These are phyloP conservation scores for Epichloe scottii DNA, from an alignment of 2,329 filamentous ascomycete genomes.

Conservation along the genomic window DNA sequence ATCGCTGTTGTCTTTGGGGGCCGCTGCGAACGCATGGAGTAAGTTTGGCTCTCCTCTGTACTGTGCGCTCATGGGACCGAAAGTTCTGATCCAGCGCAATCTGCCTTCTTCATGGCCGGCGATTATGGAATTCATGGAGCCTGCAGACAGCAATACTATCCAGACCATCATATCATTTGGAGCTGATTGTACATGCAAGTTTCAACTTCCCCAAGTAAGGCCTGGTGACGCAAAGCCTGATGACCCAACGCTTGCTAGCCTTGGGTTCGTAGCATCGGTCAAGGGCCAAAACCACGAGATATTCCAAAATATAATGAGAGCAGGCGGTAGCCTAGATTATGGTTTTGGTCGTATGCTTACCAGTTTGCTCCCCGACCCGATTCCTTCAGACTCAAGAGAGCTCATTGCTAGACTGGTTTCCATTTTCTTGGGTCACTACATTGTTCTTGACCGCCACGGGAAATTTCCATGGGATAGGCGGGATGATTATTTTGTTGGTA, in stretches of 20 bases:
- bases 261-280: constrained; percentile 4
- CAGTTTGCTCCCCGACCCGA: background rate
- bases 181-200: background rate
- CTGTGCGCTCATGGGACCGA: constrained; percentile 21
- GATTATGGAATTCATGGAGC: background rate
- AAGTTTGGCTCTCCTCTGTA: constrained; percentile 20
- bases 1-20: constrained; percentile 13
- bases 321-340: background rate
- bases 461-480: constrained; percentile 4
- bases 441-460: background rate
- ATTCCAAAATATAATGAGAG: background rate
- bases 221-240: background rate
- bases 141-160: background rate
- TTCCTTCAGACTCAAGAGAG: background rate
- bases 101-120: constrained; percentile 9
- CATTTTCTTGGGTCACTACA: background rate
- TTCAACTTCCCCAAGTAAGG: constrained; percentile 7
- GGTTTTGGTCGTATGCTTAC: background rate
- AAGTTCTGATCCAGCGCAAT: constrained; percentile 11
- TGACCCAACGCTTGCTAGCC: background rate
- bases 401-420: background rate
- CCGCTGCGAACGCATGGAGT: constrained; percentile 12
- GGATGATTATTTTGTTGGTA: too few species aligned
- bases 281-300: background rate
- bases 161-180: background rate